These are phyloP conservation scores for Xylaria scruposa DNA, from an alignment of 495 filamentous ascomycete genomes.

Conservation along the genomic window DNA sequence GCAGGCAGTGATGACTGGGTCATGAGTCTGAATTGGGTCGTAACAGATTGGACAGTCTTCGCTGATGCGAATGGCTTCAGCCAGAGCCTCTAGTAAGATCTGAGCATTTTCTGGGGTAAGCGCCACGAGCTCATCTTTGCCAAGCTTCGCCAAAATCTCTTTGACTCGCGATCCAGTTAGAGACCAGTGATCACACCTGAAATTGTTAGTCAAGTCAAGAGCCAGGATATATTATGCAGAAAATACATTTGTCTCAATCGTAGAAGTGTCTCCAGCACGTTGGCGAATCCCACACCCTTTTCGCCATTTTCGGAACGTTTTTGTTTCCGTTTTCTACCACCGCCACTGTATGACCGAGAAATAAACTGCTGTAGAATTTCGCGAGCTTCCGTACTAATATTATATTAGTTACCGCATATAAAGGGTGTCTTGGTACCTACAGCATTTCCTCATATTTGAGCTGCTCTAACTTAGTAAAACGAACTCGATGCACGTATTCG, in stretches of 20 bases:
- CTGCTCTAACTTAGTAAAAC: conserved; percentile 75
- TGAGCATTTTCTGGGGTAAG: conserved; percentile 76
- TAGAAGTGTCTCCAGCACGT: conserved; percentile 79
- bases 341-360: conserved; percentile 38
- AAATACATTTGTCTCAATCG: conserved; percentile 75
- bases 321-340: conserved; percentile 37
- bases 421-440: conserved; percentile 41
- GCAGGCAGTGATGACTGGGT: conserved; percentile 87
- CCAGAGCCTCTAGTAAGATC: conserved; percentile 78
- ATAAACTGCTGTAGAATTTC: conserved; percentile 69
- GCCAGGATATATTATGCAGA: not conserved
- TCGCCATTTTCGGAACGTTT: not conserved
- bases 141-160: conserved; percentile 71
- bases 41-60: conserved; percentile 88
- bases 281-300: conserved; percentile 62
- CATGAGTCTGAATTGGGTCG: conserved; percentile 70
- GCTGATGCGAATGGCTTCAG: conserved; percentile 78
- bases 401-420: conserved; percentile 29
- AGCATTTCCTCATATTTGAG: conserved; percentile 82
- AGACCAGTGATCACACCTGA: conserved; percentile 81
- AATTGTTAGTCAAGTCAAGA: conserved; percentile 26
- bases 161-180: conserved; percentile 76
- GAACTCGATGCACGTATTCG: conserved; percentile 80
- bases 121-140: conserved; percentile 67
- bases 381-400: conserved; percentile 69